Base-by-base conservation (phyloP, 2,329 filamentous ascomycete species). In the Talaromyces albobiverticillius region DNA sequence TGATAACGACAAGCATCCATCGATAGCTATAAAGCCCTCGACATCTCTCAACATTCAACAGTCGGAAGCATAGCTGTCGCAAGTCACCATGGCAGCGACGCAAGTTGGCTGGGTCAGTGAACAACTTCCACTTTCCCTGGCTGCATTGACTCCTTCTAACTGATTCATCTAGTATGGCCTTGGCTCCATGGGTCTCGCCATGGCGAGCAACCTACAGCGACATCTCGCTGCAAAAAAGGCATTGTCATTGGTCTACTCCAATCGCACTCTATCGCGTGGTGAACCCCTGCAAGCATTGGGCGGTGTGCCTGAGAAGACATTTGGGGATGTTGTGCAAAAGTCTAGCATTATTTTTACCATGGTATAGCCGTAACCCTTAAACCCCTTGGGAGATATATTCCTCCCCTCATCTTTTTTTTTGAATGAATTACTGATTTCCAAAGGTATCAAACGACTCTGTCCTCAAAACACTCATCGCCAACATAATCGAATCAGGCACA, bases 171-270 rank as follows among this genome's bases (percentile, higher is more conserved):
- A 71, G 69, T 71, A 71, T 61, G 73, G 73, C 57, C 71, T 76
- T 48, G 73, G 73, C 36, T 76, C 73, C 31, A 76, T 76, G 73
- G 73, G 73, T 57, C 69, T 72, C 14, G 70, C 69, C 59, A 76
- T 76, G 73, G 72, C 73, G 52, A 65, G 62, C 43, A 76, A 76
- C 52, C 66, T 76, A 7, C 72, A 76, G 62, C 67, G 65, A 18
- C 71, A 75, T 53, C 62, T 76, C 1, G 64, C 62, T 10, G 49
- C 64, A 31, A 67, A 67, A 50, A 67, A 65, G 22, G 63, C 64
- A 11, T 52, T 65, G 41, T 63, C 61, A 26, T 62, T 75, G 31
- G 53, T 73, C 14, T 76, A 70, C 56, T 68, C 70, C 13, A 76
- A 76, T 59, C 68, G 73, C 45, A 76, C 73, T 3, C 62, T 74